These are phyloP conservation scores for Phoenix roebelenii DNA, from an alignment of 176 grass and related monocot species.

Conservation along the genomic window DNA sequence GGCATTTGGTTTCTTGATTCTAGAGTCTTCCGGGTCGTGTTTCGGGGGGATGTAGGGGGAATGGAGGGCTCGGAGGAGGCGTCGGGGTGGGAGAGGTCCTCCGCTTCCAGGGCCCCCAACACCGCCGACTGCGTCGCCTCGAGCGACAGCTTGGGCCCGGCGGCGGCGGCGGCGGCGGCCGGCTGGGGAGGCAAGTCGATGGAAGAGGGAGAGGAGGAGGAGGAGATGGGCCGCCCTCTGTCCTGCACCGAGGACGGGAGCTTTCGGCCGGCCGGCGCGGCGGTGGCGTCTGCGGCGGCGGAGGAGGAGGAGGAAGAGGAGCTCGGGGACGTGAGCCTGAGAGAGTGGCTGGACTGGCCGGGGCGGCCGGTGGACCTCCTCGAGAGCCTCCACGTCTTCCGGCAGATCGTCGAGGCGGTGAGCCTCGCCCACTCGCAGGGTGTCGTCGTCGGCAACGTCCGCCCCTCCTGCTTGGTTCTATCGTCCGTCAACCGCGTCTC, in stretches of 20 bases:
- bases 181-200: slow-evolving; percentile 13
- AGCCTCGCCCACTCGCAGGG: slow-evolving; percentile 79
- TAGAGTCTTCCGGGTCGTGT: not conserved
- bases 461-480: slow-evolving; percentile 88
- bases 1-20: not conserved
- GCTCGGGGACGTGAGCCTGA: slow-evolving; percentile 60
- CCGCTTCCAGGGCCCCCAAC: not conserved
- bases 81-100: slow-evolving; percentile 12
- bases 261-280: no score
- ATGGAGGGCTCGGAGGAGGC: slow-evolving; percentile 25
- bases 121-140: not conserved
- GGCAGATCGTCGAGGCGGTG: slow-evolving; percentile 79
- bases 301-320: slow-evolving; percentile 18
- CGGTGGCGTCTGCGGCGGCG: slow-evolving; percentile 14
- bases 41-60: not conserved
- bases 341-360: slow-evolving; percentile 75
- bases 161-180: not conserved
- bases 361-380: slow-evolving; percentile 49
- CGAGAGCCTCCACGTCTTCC: slow-evolving; percentile 91
- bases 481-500: slow-evolving; percentile 76
- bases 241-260: no score
- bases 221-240: not conserved
- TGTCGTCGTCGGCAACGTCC: slow-evolving; percentile 66
- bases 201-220: slow-evolving; percentile 7
- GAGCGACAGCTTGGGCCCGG: not conserved